A percentile compares a stretch with the other conserved stretches of the same genome.
Evolutionary conservation across 352 stramenopile species (phyloP).

Genomic region (Phytophthora fragariae): DNA sequence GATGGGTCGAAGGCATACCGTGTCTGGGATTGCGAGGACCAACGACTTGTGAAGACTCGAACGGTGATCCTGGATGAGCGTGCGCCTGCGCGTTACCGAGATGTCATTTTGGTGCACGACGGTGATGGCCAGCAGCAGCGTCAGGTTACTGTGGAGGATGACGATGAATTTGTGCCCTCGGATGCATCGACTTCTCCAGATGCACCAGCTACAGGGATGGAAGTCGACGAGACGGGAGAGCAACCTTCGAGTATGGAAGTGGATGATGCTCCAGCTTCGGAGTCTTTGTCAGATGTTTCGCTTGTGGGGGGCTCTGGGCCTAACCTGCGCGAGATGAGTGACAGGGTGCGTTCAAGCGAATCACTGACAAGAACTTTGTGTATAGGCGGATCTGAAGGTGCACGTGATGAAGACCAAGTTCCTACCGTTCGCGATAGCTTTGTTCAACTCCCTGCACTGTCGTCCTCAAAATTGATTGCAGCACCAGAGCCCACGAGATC

Average conservation of each 20-base stretch:
- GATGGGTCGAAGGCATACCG: conserved; percentile 16
- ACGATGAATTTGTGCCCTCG: neutral
- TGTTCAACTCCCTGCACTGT: too few relatives aligned
- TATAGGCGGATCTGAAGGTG: too few relatives aligned
- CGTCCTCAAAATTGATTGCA: too few relatives aligned
- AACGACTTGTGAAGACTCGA: conserved; percentile 4
- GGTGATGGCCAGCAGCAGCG: neutral
- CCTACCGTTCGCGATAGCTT: too few relatives aligned
- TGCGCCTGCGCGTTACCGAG: neutral
- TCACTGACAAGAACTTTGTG: too few relatives aligned
- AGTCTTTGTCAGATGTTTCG: neutral
- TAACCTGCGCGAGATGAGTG: too few relatives aligned
- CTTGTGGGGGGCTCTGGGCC: neutral
- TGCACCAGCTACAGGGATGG: neutral
- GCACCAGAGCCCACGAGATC: too few relatives aligned
- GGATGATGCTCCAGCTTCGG: neutral
- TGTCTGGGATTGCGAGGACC: conserved; percentile 8
- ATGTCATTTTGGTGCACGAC: neutral
- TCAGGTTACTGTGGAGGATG: neutral
- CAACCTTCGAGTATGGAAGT: neutral
- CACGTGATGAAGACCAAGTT: too few relatives aligned
- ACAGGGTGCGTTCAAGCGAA: too few relatives aligned
- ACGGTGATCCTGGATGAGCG: conserved; percentile 2
- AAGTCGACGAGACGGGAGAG: neutral
- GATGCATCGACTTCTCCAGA: neutral